Base-by-base conservation (phyloP, 106 monocot genomes). In the Dendrobium catenatum region DNA sequence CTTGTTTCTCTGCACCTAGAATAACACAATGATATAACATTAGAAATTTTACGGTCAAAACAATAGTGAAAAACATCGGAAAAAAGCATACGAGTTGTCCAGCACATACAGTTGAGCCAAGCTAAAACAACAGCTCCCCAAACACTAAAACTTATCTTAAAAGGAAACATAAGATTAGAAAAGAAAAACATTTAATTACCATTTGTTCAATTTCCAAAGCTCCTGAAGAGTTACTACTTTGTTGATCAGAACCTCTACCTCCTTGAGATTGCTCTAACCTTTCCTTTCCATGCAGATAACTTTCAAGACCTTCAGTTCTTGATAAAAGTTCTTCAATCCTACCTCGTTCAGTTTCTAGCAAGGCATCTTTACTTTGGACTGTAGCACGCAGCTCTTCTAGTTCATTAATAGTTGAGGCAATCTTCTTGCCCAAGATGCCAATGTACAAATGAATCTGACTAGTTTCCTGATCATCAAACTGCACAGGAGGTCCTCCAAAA, bases 341-440 rank as follows among this genome's bases (percentile, higher is more conserved):
- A 8, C 72, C 80, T 81, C 84, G 90, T 89, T 97, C 97, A 79
- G 55, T 81, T 85, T 97, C 88, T 41, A 94, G 88, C 59, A 91
- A 83, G 73, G 81, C 81, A 84, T 97, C 97, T 89, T 88, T 94
- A 49, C 83, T 89, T 87, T 89, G 87, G 58, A 80, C 74, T 42
- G 79, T 58, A 56, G 80, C 54, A 37, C 85, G 85, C 40, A 95
- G 73, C 46, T 93, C 94, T 72, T 88, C 79, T 54, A 95, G 78
- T 87, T 95, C 92, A 80, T 79, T 55, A 75, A 91, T 75, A 66
- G 90, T 49, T 61, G 76, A 79, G 72, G 48, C 77, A 61, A 93
- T 79, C 79, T 85, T 86, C 80, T 87, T 82, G 17, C 89, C 91
- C 72, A 98, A 46, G 42, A 85, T 83, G 54, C 89, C 85, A 13